Evolutionary conservation across 2,329 filamentous ascomycete genomes (phyloP).

Genomic region (Pseudogymnoascus sp.): DNA sequence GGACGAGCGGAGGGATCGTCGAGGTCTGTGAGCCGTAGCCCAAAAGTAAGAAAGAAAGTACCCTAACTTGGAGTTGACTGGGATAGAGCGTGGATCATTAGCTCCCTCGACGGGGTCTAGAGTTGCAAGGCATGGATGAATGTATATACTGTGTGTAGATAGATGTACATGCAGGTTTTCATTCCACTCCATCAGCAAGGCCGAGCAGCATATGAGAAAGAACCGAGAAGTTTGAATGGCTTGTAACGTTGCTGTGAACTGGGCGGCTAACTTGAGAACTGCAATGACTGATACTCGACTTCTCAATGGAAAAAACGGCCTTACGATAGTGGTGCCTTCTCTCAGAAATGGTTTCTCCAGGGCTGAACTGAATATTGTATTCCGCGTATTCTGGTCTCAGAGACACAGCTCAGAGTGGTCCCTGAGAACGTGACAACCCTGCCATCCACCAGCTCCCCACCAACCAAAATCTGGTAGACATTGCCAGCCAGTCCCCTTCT

Average conservation of each 20-base stretch:
- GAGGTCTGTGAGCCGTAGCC: slow-evolving; percentile 10
- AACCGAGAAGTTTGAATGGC: background rate
- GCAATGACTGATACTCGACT: background rate
- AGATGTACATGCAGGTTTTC: slow-evolving; percentile 8
- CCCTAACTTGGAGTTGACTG: background rate
- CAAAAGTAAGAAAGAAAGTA: background rate
- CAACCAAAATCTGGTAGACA: background rate
- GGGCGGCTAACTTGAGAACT: background rate
- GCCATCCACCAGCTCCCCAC: background rate
- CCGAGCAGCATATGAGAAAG: slow-evolving; percentile 8
- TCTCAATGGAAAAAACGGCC: background rate
- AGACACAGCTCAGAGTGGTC: background rate
- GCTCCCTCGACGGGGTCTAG: background rate
- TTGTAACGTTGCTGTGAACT: background rate
- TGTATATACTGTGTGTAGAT: background rate
- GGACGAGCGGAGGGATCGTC: slow-evolving; percentile 10
- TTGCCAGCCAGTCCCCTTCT: background rate
- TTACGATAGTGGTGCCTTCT: background rate
- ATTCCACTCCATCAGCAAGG: background rate
- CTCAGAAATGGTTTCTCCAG: background rate
- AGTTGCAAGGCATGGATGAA: slow-evolving; percentile 2
- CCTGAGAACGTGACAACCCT: slow-evolving; percentile 5
- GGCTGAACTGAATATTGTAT: background rate
- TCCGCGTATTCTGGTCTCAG: slow-evolving; percentile 1
- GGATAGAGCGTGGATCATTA: slow-evolving; percentile 7